Evolutionary conservation across 495 filamentous ascomycete species (phyloP), one percentile per base, ranked within the genome.

Genomic region (Astrothelium macrocarpum): DNA sequence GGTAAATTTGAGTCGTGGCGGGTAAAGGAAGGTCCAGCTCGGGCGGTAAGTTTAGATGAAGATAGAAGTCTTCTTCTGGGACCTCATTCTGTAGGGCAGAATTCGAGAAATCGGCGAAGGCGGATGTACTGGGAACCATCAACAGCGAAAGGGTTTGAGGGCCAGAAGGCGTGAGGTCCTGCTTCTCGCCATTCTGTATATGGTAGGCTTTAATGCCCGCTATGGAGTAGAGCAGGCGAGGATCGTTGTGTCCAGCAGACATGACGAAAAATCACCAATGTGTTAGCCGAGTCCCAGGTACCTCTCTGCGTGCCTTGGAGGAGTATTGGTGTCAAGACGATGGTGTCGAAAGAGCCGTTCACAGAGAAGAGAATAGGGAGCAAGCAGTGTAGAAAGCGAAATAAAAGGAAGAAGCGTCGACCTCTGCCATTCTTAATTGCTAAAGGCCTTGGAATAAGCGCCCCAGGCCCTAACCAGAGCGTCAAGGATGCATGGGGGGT

Each of bases 1-100:
- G 90, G 75, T 91, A 97, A 70, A 97, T 93, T 72, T 97, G 91
- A 5, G 91, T 96, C 0, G 90, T 95, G 25, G 91, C 91, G 16
- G 91, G 91, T 18, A 97, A 77, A 0, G 91, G 88, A 9, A 97
- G 83, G 69, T 96, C 91, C 67, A 97, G 81, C 79, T 95, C 91
- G n/a, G 91, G 91, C 16, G 91, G 91, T 1, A 97, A 85, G 67
- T 94, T 87, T 39, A 97, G 83, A 71, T 97, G 91, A 1, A 97
- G 85, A 72, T 96, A 97, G 78, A 95, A 97, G 76, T 97, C 91
- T 71, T 95, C 89, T 70, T 95, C 90, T 1, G 85, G 82, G 23
- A 79, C 78, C 43, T 79, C 79, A 64, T 81, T 79, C 60, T 84
- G 79, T 20, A 80, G 76, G 43, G 81, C 79, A 43, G 82, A 77